These are phyloP conservation scores for Talaromyces pinophilus DNA, from an alignment of 2,329 filamentous ascomycete genomes.

Conservation along the genomic window DNA sequence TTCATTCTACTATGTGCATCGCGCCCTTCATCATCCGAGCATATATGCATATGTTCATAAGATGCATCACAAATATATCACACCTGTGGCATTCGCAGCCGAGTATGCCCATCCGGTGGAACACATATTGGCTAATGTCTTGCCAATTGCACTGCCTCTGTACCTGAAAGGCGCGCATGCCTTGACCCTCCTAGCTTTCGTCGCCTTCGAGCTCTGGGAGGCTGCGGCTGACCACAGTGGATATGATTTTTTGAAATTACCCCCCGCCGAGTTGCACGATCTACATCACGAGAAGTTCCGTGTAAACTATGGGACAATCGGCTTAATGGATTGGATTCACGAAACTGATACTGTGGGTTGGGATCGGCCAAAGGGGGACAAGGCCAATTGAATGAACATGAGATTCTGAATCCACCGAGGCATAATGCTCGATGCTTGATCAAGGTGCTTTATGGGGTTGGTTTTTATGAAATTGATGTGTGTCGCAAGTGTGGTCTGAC, in stretches of 20 bases:
- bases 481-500: too few relatives aligned
- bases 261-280: slow-evolving; percentile 54
- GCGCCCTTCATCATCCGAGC: slow-evolving; percentile 52
- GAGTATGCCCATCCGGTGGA: slow-evolving; percentile 62
- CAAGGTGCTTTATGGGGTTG: too few relatives aligned
- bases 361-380: too few relatives aligned
- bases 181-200: slow-evolving; percentile 55
- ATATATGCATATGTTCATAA: slow-evolving; percentile 58
- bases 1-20: slow-evolving; percentile 59
- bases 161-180: slow-evolving; percentile 48
- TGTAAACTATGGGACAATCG: slow-evolving; percentile 56
- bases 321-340: slow-evolving; percentile 58
- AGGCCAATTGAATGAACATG: too few relatives aligned
- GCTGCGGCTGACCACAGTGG: slow-evolving; percentile 60
- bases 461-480: too few relatives aligned
- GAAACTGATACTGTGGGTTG: slow-evolving; percentile 44
- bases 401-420: too few relatives aligned
- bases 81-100: slow-evolving; percentile 57
- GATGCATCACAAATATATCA: slow-evolving; percentile 58
- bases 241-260: slow-evolving; percentile 54
- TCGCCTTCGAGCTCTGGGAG: slow-evolving; percentile 53
- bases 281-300: slow-evolving; percentile 60
- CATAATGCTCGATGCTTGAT: too few relatives aligned
- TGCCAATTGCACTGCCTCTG: slow-evolving; percentile 50
- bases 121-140: slow-evolving; percentile 56